Conservation (phyloP, 306 rosid genomes). For the Dicorynia guianensis region DNA sequence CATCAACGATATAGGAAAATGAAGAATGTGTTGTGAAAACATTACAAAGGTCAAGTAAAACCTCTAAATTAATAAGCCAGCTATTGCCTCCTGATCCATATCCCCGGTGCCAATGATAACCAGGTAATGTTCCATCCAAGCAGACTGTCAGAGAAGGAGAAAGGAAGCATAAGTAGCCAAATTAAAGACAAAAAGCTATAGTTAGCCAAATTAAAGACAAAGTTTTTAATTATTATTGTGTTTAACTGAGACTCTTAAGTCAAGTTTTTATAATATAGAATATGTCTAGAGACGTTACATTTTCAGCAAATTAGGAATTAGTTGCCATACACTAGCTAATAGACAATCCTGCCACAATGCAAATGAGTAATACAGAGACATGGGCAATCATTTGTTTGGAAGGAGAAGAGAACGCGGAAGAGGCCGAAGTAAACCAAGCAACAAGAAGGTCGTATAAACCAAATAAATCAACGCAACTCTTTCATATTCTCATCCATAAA, state of each 20-base stretch:
- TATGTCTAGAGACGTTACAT: background rate
- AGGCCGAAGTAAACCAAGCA: background rate
- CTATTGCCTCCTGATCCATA: conserved; percentile 84
- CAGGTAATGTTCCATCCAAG: conserved; percentile 96
- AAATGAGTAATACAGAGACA: background rate
- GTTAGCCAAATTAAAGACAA: no score
- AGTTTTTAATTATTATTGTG: background rate
- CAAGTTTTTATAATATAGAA: background rate
- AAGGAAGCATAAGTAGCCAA: conserved; percentile 24
- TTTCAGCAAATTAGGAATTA: conserved; percentile 15
- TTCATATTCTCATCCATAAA: background rate
- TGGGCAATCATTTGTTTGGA: background rate
- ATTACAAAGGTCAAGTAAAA: conserved; percentile 34
- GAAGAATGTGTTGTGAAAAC: background rate
- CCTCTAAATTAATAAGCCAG: conserved; percentile 98
- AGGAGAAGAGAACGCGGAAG: background rate
- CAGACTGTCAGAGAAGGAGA: conserved; percentile 64
- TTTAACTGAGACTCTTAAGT: background rate
- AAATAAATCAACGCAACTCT: conserved; percentile 16
- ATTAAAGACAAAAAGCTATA: background rate
- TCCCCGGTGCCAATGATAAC: conserved; percentile 86
- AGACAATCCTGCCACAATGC: background rate
- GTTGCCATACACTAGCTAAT: conserved; percentile 4
- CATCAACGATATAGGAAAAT: background rate
- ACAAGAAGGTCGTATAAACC: background rate